These are phyloP conservation scores for Ustilago sp. DNA, from an alignment of 1,284 basidiomycete species.

Conservation along the genomic window DNA sequence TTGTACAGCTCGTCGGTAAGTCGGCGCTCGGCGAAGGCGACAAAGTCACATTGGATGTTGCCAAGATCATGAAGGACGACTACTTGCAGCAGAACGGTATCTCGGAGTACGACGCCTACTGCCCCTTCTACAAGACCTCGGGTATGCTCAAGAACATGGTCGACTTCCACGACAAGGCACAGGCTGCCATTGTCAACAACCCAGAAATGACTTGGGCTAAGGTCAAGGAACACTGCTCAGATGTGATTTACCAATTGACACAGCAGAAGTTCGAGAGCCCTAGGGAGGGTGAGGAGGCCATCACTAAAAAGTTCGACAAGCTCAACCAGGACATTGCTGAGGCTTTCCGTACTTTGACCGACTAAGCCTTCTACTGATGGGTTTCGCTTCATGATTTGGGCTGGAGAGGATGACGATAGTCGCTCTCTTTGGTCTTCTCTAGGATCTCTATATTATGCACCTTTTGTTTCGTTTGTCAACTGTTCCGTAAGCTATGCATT, in stretches of 20 bases:
- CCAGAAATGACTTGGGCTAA: conserved; percentile 91
- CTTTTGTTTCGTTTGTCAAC: conserved; percentile 14
- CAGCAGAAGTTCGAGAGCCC: conserved; percentile 96
- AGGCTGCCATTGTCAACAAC: conserved; percentile 78
- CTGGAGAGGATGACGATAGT: neutral
- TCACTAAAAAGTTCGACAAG: conserved; percentile 63
- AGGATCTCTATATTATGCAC: conserved; percentile 10
- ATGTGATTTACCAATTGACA: conserved; percentile 93
- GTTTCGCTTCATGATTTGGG: neutral
- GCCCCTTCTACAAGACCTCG: conserved; percentile 83
- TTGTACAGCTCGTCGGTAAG: conserved; percentile 99
- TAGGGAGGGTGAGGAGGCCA: conserved; percentile 68
- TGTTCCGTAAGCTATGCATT: conserved; percentile 11
- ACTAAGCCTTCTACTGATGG: conserved; percentile 28
- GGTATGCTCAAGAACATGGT: conserved; percentile 97
- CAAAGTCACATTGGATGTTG: conserved; percentile 98
- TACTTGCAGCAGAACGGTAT: conserved; percentile 99
- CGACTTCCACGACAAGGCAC: conserved; percentile 90
- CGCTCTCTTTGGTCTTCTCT: neutral
- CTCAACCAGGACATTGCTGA: conserved; percentile 66
- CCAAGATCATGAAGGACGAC: conserved; percentile 92
- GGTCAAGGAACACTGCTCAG: conserved; percentile 87
- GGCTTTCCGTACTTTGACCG: conserved; percentile 65
- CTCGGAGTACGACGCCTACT: conserved; percentile 96
- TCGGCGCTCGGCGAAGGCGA: conserved; percentile 95